A percentile compares a stretch with the other conserved stretches of the same genome.
These are phyloP conservation scores for Tetrahymena elliotti DNA, from an alignment of 73 alveolate species.

Conservation along the genomic window DNA sequence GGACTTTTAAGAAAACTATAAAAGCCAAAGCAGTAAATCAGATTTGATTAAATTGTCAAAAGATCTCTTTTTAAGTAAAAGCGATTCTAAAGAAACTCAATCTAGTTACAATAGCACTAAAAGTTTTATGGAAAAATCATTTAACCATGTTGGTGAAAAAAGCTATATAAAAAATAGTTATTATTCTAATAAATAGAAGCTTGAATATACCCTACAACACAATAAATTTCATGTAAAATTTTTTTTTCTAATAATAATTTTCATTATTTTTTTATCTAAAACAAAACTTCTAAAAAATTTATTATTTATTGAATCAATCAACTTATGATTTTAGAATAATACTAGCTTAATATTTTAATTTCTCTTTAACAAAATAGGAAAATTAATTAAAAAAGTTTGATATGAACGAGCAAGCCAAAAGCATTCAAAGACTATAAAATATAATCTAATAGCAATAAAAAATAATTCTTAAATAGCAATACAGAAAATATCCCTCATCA, in stretches of 20 bases:
- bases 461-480: background rate
- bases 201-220: background rate
- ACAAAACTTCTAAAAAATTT: no score
- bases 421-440: background rate
- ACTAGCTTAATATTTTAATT: no score
- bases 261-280: no score
- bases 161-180: background rate
- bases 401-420: background rate
- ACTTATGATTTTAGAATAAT: no score
- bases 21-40: background rate
- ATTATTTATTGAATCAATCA: no score
- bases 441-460: background rate
- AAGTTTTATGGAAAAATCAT: background rate
- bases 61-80: background rate
- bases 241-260: background rate
- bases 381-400: background rate
- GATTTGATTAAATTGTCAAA: background rate
- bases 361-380: background rate
- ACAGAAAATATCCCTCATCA: background rate
- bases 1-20: background rate
- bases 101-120: background rate
- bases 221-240: background rate
- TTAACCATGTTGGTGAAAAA: background rate
- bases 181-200: background rate
- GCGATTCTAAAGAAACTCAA: background rate